Conservation (phyloP, 176 grass and related monocot genomes). For the Musa beccarii region DNA sequence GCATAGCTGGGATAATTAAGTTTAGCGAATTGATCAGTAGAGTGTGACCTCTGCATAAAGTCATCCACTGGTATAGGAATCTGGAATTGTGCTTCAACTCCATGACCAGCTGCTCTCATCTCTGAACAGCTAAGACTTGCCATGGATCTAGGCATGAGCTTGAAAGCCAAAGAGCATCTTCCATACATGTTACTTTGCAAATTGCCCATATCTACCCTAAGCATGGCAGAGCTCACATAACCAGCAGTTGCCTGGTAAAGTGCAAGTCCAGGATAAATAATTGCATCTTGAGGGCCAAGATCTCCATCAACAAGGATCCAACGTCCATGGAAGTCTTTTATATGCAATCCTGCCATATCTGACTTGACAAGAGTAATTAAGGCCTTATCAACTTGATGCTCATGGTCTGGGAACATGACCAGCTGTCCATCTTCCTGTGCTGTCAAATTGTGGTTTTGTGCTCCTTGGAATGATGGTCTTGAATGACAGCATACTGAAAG, state of each 20-base stretch:
- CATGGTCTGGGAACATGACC: constrained; percentile 49
- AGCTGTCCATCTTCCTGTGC: constrained; percentile 37
- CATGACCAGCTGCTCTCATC: constrained; percentile 72
- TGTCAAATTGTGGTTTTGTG: constrained; percentile 30
- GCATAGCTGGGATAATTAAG: constrained; percentile 23
- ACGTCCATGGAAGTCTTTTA: constrained; percentile 67
- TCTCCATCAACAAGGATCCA: constrained; percentile 68
- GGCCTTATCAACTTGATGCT: constrained; percentile 65
- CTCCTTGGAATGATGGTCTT: constrained; percentile 55
- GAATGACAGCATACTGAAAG: constrained; percentile 78
- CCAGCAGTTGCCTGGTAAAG: constrained; percentile 81
- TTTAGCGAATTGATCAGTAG: constrained; percentile 45
- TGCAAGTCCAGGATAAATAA: constrained; percentile 67
- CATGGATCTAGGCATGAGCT: constrained; percentile 69
- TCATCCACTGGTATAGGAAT: constrained; percentile 60
- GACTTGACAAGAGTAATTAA: constrained; percentile 74
- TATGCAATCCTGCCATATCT: constrained; percentile 59
- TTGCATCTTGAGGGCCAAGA: constrained; percentile 58
- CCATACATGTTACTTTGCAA: constrained; percentile 49
- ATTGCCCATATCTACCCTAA: constrained; percentile 42
- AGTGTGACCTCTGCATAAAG: constrained; percentile 67
- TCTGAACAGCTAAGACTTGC: constrained; percentile 57
- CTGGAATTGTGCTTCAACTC: constrained; percentile 63
- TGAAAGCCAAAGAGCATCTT: constrained; percentile 64
- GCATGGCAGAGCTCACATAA: constrained; percentile 55